Evolutionary conservation across 1,284 basidiomycete genomes (phyloP).

Genomic region (Coniferiporia sulphurascens): DNA sequence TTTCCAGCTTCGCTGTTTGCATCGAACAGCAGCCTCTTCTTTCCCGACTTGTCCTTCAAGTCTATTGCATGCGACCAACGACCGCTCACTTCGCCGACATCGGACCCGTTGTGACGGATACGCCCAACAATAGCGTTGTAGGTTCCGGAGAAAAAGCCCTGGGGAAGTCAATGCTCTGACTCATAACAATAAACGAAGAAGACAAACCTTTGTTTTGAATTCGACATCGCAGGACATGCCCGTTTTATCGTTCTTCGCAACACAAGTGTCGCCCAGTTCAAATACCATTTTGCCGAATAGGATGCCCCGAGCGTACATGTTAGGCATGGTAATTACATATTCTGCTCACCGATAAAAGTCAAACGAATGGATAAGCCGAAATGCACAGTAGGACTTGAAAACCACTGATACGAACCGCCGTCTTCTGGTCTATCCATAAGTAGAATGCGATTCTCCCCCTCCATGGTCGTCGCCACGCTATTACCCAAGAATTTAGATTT

Average conservation of each 20-base stretch:
- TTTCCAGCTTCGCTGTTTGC: slow-evolving; percentile 62
- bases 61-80: slow-evolving; percentile 94
- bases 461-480: slow-evolving; percentile 92
- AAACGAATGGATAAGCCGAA: background rate
- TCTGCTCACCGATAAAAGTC: slow-evolving; percentile 39
- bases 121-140: slow-evolving; percentile 90
- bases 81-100: slow-evolving; percentile 85
- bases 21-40: slow-evolving; percentile 82
- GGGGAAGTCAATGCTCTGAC: slow-evolving; percentile 2
- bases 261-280: slow-evolving; percentile 89
- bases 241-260: slow-evolving; percentile 79
- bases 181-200: background rate
- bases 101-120: slow-evolving; percentile 61
- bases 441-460: slow-evolving; percentile 87
- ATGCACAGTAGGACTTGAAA: slow-evolving; percentile 20
- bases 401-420: slow-evolving; percentile 56
- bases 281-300: slow-evolving; percentile 98
- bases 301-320: slow-evolving; percentile 97
- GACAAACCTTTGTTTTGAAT: slow-evolving; percentile 90
- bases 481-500: slow-evolving; percentile 98
- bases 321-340: slow-evolving; percentile 90
- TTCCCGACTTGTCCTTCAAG: slow-evolving; percentile 69
- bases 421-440: slow-evolving; percentile 80
- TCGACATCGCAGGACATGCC: slow-evolving; percentile 82
- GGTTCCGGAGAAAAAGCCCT: slow-evolving; percentile 96